Conservation (phyloP, 305 asterid species). For the Solanum chacoense region DNA sequence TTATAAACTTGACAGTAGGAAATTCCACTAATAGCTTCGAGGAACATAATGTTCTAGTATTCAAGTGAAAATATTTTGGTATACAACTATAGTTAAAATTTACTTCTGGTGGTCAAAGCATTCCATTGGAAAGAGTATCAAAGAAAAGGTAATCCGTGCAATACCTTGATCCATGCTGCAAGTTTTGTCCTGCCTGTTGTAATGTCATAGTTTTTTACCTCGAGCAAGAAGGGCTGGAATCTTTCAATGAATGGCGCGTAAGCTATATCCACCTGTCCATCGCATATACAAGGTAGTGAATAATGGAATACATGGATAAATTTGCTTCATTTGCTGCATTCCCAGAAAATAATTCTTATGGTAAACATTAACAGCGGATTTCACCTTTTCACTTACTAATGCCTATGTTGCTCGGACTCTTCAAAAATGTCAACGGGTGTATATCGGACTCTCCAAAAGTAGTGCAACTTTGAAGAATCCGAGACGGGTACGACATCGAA, state of each 20-base stretch:
- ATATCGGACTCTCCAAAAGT: not conserved
- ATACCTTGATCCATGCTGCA: slow-evolving; percentile 70
- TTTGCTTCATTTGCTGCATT: not conserved
- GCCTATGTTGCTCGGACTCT: not conserved
- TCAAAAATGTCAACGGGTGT: not conserved
- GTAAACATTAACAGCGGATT: not conserved
- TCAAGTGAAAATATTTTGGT: not conserved
- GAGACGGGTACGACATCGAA: not conserved
- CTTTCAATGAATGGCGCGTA: slow-evolving; percentile 71
- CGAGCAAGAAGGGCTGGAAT: slow-evolving; percentile 36
- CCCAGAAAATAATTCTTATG: not conserved
- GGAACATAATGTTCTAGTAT: not conserved
- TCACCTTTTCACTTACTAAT: not conserved
- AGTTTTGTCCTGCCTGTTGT: slow-evolving; percentile 52
- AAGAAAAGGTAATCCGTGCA: not conserved
- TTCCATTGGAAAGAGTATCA: not conserved
- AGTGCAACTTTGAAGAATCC: not conserved
- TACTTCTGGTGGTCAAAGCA: not conserved
- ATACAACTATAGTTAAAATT: not conserved
- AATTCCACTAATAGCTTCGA: not conserved
- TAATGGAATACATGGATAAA: not conserved
- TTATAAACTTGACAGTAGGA: not conserved
- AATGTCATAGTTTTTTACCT: slow-evolving; percentile 53
- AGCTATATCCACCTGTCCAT: slow-evolving; percentile 69
- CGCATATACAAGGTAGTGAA: not conserved